phyloP scores from a whole-genome alignment of 371 early-diverging fungal species.

The Mortierella sp. region DNA sequence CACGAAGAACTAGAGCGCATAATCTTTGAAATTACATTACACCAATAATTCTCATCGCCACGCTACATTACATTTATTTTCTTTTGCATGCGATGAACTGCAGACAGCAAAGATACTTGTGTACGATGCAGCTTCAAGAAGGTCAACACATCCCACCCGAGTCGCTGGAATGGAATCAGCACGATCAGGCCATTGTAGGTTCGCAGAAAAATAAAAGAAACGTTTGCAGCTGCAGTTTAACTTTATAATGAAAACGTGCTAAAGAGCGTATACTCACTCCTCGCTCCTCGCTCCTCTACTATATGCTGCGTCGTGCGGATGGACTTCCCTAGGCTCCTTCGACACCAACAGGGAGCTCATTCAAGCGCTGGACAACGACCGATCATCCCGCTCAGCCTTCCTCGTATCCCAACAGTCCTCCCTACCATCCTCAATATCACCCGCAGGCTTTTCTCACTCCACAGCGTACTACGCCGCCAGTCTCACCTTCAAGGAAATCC shows the following conservation, averaged over 20 bases:
- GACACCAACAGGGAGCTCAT: constrained; percentile 28
- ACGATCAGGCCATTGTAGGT: constrained; percentile 27
- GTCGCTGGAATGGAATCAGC: constrained; percentile 26
- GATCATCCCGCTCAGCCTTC: constrained; percentile 13
- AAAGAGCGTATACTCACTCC: background rate
- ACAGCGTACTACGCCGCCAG: background rate
- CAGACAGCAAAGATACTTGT: constrained; percentile 18
- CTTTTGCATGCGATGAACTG: constrained; percentile 5
- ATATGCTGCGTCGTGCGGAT: too few species aligned
- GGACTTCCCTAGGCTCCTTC: constrained; percentile 18
- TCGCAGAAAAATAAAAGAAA: background rate
- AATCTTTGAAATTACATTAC: too few species aligned
- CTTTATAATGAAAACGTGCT: background rate
- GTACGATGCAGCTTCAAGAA: constrained; percentile 31
- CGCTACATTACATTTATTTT: background rate
- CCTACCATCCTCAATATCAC: background rate
- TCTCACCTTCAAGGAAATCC: too few species aligned
- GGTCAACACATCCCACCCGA: constrained; percentile 18
- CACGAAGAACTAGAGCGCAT: too few species aligned
- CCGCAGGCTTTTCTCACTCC: background rate
- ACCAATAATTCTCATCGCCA: background rate
- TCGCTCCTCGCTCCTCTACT: too few species aligned
- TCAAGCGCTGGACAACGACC: constrained; percentile 32
- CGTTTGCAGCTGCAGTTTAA: background rate
- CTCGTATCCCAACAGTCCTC: background rate